A percentile compares a stretch with the other conserved stretches of the same genome.
Evolutionary conservation across 352 stramenopile species (phyloP).

Genomic region (Phytopythium helicoides): DNA sequence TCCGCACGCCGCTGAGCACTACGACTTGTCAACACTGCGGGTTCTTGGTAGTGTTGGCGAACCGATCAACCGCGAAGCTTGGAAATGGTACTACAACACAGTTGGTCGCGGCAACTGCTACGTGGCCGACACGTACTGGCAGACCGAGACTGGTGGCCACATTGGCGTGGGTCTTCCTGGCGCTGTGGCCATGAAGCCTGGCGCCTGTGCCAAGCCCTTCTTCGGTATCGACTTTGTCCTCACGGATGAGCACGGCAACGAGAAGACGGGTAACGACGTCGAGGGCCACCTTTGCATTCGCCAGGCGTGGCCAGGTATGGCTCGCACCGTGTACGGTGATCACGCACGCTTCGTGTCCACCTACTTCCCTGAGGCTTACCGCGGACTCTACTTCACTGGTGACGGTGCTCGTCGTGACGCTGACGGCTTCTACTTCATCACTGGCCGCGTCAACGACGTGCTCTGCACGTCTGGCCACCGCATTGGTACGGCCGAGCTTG

Average conservation of each 20-base stretch:
- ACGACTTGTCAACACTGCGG: constrained; percentile 92
- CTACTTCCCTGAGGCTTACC: constrained; percentile 95
- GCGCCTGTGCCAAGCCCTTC: constrained; percentile 94
- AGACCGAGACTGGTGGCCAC: constrained; percentile 97
- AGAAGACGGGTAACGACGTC: constrained; percentile 79
- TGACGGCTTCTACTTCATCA: constrained; percentile 99
- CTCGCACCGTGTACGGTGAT: constrained; percentile 93
- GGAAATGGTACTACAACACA: constrained; percentile 97
- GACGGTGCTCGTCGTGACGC: constrained; percentile 87
- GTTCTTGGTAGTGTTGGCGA: constrained; percentile 98
- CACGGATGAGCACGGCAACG: constrained; percentile 83
- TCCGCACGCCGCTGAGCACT: constrained; percentile 22
- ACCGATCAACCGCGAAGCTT: constrained; percentile 98
- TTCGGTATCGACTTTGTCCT: constrained; percentile 94
- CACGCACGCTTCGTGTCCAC: constrained; percentile 95
- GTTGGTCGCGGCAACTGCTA: constrained; percentile 89
- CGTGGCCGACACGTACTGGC: constrained; percentile 98
- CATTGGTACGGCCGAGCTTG: constrained; percentile 88
- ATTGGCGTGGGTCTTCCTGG: constrained; percentile 94
- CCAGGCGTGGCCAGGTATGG: constrained; percentile 95
- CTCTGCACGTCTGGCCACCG: constrained; percentile 93
- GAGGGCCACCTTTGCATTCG: constrained; percentile 97
- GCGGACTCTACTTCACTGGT: constrained; percentile 97
- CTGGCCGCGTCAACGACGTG: constrained; percentile 97
- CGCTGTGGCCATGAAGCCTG: constrained; percentile 88